Evolutionary conservation across 208 protist species (phyloP).

Genomic region (Polymyxa betae): DNA sequence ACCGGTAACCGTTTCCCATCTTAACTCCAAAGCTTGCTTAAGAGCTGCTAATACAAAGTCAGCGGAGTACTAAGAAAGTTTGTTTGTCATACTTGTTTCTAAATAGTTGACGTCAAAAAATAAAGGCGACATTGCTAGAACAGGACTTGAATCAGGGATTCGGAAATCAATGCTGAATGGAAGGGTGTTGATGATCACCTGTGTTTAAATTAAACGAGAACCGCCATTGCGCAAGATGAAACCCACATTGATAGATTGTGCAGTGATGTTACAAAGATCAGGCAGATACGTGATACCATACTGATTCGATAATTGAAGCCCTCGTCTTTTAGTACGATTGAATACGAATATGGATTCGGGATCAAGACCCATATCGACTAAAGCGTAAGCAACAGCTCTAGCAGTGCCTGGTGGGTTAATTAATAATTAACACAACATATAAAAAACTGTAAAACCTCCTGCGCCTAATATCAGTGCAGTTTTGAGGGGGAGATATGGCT

Average conservation of each 20-base stretch:
- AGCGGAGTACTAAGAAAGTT: too few relatives aligned
- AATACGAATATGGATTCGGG: background rate
- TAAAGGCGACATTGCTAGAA: background rate
- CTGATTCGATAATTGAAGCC: background rate
- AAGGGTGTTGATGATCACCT: conserved; percentile 42
- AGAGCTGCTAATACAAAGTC: background rate
- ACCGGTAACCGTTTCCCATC: background rate
- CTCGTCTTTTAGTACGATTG: background rate
- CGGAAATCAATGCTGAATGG: background rate
- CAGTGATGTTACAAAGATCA: background rate
- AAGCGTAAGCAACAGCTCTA: background rate
- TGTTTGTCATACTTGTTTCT: conserved; percentile 3
- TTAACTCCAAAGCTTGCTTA: background rate
- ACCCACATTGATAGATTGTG: background rate
- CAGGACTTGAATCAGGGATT: background rate
- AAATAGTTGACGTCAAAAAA: conserved; percentile 10
- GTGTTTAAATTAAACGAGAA: background rate
- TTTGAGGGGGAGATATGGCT: background rate
- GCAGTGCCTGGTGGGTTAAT: background rate
- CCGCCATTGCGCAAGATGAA: background rate
- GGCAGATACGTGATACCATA: background rate
- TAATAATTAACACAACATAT: background rate
- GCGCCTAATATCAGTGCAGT: background rate
- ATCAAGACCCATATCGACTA: background rate
- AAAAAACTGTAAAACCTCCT: background rate